Evolutionary conservation across 2,329 filamentous ascomycete genomes (phyloP).

Genomic region (Phialophora tarda): DNA sequence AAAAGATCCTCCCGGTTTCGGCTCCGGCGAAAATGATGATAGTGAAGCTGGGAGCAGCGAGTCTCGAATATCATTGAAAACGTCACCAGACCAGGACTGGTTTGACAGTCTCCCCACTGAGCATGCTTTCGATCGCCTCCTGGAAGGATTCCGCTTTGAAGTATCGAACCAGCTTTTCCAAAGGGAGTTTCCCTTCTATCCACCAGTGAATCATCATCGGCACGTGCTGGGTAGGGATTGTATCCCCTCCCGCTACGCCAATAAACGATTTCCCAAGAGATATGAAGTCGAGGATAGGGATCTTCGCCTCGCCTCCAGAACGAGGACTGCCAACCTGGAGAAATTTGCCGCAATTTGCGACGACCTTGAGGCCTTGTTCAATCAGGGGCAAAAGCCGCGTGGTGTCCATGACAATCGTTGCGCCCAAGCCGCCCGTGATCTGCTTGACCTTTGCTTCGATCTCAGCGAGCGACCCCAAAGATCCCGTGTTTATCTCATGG

Average conservation of each 20-base stretch:
- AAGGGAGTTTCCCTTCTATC: slow-evolving; percentile 52
- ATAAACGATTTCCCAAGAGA: too few species aligned
- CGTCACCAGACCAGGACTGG: slow-evolving; percentile 23
- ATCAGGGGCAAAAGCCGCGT: slow-evolving; percentile 36
- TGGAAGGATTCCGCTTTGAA: slow-evolving; percentile 39
- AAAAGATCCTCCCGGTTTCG: too few species aligned
- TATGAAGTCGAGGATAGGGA: too few species aligned
- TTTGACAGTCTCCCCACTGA: background rate
- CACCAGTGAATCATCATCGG: slow-evolving; percentile 58
- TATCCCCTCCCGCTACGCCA: too few species aligned
- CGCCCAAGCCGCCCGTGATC: slow-evolving; percentile 20
- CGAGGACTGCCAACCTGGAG: slow-evolving; percentile 58
- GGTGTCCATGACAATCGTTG: slow-evolving; percentile 36
- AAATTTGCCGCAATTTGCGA: slow-evolving; percentile 52
- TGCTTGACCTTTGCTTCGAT: slow-evolving; percentile 18
- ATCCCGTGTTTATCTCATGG: slow-evolving; percentile 42
- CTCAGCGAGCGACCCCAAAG: slow-evolving; percentile 15
- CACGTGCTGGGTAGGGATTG: slow-evolving; percentile 41
- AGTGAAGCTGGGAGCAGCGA: too few species aligned
- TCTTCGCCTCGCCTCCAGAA: too few species aligned
- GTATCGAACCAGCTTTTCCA: slow-evolving; percentile 53
- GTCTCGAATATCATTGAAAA: too few species aligned
- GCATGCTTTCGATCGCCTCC: background rate
- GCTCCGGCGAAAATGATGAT: too few species aligned
- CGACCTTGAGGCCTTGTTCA: slow-evolving; percentile 34